Percentiles rank a stretch among this genome's conserved stretches.
Evolutionary conservation across 176 grass and related monocot genomes (phyloP).

Genomic region (Aegilops speltoides): DNA sequence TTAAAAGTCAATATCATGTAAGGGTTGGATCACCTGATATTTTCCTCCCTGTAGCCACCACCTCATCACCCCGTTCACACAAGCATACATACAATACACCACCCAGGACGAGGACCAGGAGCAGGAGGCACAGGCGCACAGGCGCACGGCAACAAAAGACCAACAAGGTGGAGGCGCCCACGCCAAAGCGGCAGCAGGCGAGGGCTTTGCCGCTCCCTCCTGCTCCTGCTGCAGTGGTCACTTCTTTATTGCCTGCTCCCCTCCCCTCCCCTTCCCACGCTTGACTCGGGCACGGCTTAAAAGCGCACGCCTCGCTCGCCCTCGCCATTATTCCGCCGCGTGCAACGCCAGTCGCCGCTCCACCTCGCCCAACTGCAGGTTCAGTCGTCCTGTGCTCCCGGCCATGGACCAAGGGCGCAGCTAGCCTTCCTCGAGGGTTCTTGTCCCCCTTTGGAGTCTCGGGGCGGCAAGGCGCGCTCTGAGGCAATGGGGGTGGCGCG

Average conservation of each 20-base stretch:
- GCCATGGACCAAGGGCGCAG: conserved; percentile 15
- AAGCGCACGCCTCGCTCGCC: neutral
- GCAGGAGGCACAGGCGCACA: neutral
- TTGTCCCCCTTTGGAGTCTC: neutral
- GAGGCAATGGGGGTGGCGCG: conserved; percentile 27
- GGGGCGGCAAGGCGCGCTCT: neutral
- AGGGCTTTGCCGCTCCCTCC: neutral
- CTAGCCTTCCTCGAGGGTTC: conserved; percentile 27
- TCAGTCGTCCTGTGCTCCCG: neutral
- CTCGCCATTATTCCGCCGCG: conserved; percentile 35
- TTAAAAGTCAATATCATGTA: no score
- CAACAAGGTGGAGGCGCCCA: neutral
- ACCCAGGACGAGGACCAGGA: neutral
- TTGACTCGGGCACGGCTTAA: conserved; percentile 10
- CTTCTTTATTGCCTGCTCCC: conserved; percentile 29
- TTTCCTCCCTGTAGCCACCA: neutral
- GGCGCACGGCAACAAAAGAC: neutral
- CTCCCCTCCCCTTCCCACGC: neutral
- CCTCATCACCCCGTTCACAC: neutral
- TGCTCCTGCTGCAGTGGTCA: neutral
- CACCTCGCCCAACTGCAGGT: conserved; percentile 1
- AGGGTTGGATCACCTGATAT: no score
- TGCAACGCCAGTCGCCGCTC: neutral
- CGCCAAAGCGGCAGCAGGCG: neutral
- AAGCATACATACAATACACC: neutral